These are phyloP conservation scores for Herpetomonas tarakana DNA, from an alignment of 208 protist genomes.

Conservation along the genomic window DNA sequence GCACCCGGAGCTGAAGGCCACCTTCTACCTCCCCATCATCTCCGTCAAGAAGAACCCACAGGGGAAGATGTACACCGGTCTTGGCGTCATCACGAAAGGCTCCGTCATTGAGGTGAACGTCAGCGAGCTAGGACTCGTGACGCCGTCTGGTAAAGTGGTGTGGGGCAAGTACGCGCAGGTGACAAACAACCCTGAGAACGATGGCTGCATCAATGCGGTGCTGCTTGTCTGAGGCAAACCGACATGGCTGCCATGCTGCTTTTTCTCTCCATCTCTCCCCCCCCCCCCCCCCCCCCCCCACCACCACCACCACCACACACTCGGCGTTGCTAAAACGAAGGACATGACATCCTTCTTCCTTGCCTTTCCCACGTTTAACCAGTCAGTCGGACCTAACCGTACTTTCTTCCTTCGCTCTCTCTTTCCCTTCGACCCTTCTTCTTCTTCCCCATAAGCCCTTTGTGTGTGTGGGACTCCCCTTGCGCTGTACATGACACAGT, in stretches of 20 bases:
- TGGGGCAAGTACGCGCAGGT: conserved; percentile 99
- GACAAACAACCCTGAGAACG: conserved; percentile 99
- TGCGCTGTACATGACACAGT: too few relatives aligned
- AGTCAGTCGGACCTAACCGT: too few relatives aligned
- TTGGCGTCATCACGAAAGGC: conserved; percentile 99
- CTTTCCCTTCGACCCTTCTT: too few relatives aligned
- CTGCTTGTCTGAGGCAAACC: conserved; percentile 97
- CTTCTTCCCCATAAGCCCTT: too few relatives aligned
- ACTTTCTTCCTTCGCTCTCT: too few relatives aligned
- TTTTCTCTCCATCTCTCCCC: too few relatives aligned
- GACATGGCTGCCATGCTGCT: not conserved
- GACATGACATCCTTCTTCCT: too few relatives aligned
- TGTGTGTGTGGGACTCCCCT: too few relatives aligned
- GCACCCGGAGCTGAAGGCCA: conserved; percentile 99
- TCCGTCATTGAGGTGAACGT: conserved; percentile 99
- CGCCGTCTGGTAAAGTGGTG: conserved; percentile 98
- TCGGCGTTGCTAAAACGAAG: too few relatives aligned
- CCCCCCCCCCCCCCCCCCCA: too few relatives aligned
- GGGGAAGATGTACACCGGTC: conserved; percentile 97
- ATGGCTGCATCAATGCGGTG: conserved; percentile 99
- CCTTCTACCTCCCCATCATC: conserved; percentile 99
- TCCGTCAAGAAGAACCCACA: conserved; percentile 99
- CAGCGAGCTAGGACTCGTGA: conserved; percentile 99
- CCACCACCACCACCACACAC: too few relatives aligned
- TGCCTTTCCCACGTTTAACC: too few relatives aligned